Evolutionary conservation across 805 yeast genomes (phyloP), one percentile per base, ranked within the genome.

Genomic region (Teunomyces tritomae): DNA sequence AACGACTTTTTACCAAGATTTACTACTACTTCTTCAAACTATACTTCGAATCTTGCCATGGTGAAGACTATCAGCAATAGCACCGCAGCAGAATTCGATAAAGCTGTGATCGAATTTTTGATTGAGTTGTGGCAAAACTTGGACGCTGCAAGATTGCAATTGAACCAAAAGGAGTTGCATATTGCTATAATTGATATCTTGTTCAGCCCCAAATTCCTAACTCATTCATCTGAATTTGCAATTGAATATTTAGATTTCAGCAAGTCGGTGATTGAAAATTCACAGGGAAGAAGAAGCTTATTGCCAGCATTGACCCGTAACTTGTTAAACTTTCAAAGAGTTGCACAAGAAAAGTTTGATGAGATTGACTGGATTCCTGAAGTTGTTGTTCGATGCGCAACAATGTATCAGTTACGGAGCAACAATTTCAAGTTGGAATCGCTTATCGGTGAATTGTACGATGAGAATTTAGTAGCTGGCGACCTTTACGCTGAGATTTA

Each of bases 161-260:
- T 87, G 35, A 78, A 79, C 39, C 94, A 89, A 52, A 79, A 82
- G 44, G 74, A 73, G 10, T 70, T 88, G 41, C 96, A 90, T 55
- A 59, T 78, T 10, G 49, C 58, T 0, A 70, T 86, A 27, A 80
- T 89, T 20, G 67, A 76, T n/a, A 59, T 82, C 0, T 39, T 83
- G 6, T 74, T 79, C 45, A 67, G 77, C 52, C 63, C 70, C 3
- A 54, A 50, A 2, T 49, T 84, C 5, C 52, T 87, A 36, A 57
- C 48, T 5, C 54, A 55, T 8, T 72, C 85, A 0, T 55, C 64
- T 1, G 54, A 57, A 1, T 53, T 72, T 14, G 58, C 65, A 8
- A 58, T 55, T 5, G 49, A 50, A 0, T 58, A 80, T 1, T 55
- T 51, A 1, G 45, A 48, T 14, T 71, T 80, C 45, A 72, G 79